Conservation (phyloP, 1,139 yeast genomes). For the Sporopachydermia cereana region DNA sequence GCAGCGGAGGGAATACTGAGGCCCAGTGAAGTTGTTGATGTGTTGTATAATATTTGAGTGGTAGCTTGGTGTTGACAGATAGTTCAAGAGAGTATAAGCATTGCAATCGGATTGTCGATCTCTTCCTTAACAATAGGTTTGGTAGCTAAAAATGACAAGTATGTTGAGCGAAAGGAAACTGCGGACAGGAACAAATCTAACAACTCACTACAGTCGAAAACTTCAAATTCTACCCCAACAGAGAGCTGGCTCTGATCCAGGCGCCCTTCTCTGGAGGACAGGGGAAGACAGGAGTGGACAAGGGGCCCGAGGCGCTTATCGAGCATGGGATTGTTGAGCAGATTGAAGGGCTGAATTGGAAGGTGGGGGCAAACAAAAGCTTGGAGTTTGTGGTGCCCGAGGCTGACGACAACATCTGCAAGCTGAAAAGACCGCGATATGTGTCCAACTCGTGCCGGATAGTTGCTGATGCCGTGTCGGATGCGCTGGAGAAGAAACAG, state of each 20-base stretch:
- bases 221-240: background rate
- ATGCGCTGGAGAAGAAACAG: constrained; percentile 33
- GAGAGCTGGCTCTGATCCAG: constrained; percentile 35
- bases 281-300: constrained; percentile 85
- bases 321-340: constrained; percentile 60
- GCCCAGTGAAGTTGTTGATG: no score
- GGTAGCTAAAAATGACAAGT: no score
- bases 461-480: constrained; percentile 50
- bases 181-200: no score
- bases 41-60: no score
- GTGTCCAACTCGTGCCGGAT: constrained; percentile 64
- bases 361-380: constrained; percentile 43
- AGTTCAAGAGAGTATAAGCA: no score
- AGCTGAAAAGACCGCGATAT: constrained; percentile 62
- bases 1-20: no score
- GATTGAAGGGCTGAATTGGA: constrained; percentile 64
- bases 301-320: constrained; percentile 77
- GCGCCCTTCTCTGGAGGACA: constrained; percentile 98
- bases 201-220: no score
- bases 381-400: constrained; percentile 28
- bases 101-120: no score
- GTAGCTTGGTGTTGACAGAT: no score
- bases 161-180: no score
- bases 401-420: constrained; percentile 27
- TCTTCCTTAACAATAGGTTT: no score